These are phyloP conservation scores for Pistacia vera DNA, from an alignment of 345 rosid genomes.

Conservation along the genomic window DNA sequence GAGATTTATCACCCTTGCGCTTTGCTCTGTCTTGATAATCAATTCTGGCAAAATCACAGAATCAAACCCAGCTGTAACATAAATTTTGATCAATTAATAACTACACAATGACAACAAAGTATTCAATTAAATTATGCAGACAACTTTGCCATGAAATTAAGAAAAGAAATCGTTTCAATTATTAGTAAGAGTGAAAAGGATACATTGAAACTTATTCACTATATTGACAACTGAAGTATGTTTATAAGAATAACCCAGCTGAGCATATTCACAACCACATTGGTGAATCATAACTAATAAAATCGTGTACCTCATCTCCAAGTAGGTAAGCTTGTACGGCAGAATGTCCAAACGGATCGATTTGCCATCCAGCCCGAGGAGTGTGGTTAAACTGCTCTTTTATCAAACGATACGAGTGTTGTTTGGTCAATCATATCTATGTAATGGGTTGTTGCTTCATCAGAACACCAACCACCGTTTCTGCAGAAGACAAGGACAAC, in stretches of 20 bases:
- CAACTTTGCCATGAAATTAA: not conserved
- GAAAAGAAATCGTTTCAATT: not conserved
- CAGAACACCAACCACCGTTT: conserved; percentile 93
- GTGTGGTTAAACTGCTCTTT: conserved; percentile 59
- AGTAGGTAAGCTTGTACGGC: conserved; percentile 88
- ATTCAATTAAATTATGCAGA: not conserved
- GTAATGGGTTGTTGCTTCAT: conserved; percentile 81
- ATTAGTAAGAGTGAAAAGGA: not conserved
- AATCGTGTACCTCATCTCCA: conserved; percentile 62
- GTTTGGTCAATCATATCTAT: conserved; percentile 96
- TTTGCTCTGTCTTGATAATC: conserved; percentile 88
- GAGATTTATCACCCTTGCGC: conserved; percentile 62
- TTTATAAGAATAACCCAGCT: not conserved
- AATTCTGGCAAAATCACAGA: conserved; percentile 82
- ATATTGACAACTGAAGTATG: conserved; percentile 14
- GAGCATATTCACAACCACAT: not conserved
- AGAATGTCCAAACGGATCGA: conserved; percentile 95
- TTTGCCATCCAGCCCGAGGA: conserved; percentile 96
- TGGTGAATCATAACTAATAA: conserved; percentile 4
- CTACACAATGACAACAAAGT: not conserved
- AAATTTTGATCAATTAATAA: conserved; percentile 9
- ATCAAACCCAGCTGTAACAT: conserved; percentile 73
- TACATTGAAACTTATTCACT: not conserved
- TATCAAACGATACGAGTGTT: conserved; percentile 68
- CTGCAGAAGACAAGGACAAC: conserved; percentile 37